phyloP scores from a whole-genome alignment of 768 basidiomycete genomes.

The Tricholoma furcatifolium region DNA sequence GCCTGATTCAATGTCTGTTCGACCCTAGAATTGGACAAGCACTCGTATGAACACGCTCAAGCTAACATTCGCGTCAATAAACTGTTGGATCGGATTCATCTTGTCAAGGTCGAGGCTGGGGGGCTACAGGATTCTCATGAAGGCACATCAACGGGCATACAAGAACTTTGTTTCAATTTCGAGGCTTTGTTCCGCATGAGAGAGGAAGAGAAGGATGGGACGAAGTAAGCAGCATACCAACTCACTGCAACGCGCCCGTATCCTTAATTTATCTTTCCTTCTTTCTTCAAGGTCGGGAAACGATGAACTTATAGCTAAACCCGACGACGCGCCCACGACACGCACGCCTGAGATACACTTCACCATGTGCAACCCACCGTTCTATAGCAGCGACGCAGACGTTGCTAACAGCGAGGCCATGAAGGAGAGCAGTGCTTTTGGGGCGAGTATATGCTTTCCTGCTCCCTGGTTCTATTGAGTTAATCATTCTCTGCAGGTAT shows the following conservation, averaged over 20 bases:
- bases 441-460: constrained; percentile 45
- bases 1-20: not conserved
- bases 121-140: too few species aligned
- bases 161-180: too few species aligned
- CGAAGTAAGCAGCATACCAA: too few species aligned
- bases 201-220: too few species aligned
- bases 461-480: not conserved
- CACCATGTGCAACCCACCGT: constrained; percentile 96
- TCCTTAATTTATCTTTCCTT: too few species aligned
- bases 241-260: too few species aligned
- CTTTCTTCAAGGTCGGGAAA: too few species aligned
- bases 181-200: too few species aligned
- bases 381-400: constrained; percentile 79
- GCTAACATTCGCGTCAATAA: constrained; percentile 58
- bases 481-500: constrained; percentile 49
- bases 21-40: constrained; percentile 64
- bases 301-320: too few species aligned
- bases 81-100: constrained; percentile 47
- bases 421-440: constrained; percentile 68
- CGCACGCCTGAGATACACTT: constrained; percentile 56
- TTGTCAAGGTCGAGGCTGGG: constrained; percentile 33
- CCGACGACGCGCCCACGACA: too few species aligned
- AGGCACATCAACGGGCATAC: too few species aligned
- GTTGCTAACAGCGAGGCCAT: constrained; percentile 51
- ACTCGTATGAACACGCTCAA: constrained; percentile 55